Evolutionary conservation across 106 monocot genomes (phyloP).

Genomic region (Dendrobium huoshanense): DNA sequence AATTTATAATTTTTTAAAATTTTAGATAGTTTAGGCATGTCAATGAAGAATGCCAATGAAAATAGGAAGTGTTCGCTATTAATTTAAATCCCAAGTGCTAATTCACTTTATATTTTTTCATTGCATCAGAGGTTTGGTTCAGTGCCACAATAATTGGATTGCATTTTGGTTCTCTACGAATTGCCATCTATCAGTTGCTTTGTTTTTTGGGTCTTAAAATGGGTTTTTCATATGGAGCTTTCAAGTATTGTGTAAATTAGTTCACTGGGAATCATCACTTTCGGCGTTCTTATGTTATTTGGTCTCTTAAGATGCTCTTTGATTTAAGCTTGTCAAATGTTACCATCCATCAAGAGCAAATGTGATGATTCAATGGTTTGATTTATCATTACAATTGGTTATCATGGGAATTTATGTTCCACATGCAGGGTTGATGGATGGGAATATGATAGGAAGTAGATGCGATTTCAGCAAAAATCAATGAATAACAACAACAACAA

Average conservation of each 20-base stretch:
- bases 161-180: not conserved
- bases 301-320: not conserved
- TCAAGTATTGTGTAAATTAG: not conserved
- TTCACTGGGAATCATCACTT: not conserved
- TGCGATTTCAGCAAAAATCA: too few species aligned
- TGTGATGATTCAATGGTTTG: too few species aligned
- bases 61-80: not conserved
- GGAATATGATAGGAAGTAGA: too few species aligned
- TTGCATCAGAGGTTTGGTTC: not conserved
- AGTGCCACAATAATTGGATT: not conserved
- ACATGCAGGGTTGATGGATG: too few species aligned
- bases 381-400: too few species aligned
- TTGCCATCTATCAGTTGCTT: not conserved
- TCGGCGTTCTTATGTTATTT: not conserved
- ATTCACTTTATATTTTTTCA: not conserved
- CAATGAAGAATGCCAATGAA: not conserved
- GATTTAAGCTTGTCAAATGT: not conserved
- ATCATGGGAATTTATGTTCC: too few species aligned
- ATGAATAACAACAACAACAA: too few species aligned
- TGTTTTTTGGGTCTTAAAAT: not conserved
- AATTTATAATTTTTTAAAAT: not conserved
- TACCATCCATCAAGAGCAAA: not conserved
- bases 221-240: not conserved
- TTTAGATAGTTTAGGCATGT: not conserved
- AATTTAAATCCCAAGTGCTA: not conserved